phyloP scores from a whole-genome alignment of 768 basidiomycete genomes.

The Stropharia rugosoannulata region DNA sequence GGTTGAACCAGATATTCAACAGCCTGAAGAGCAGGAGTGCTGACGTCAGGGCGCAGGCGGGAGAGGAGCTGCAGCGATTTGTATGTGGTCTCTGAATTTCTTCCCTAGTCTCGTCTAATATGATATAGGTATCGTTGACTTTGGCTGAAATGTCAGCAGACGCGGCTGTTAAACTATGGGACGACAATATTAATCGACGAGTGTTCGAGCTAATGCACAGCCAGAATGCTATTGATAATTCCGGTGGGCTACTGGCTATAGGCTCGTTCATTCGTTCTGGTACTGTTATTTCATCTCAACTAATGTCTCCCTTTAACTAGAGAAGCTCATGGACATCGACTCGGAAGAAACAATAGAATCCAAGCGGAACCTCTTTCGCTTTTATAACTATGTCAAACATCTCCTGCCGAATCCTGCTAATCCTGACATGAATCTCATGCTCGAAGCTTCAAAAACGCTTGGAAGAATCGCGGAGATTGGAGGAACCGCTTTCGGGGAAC shows the following conservation, averaged over 20 bases:
- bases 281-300: background rate
- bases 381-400: slow-evolving; percentile 92
- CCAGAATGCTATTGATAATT: slow-evolving; percentile 72
- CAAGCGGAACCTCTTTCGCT: slow-evolving; percentile 77
- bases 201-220: slow-evolving; percentile 86
- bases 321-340: slow-evolving; percentile 74
- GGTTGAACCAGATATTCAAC: slow-evolving; percentile 65
- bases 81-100: slow-evolving; percentile 36
- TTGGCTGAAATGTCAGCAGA: slow-evolving; percentile 83
- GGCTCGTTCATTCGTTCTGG: slow-evolving; percentile 43
- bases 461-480: slow-evolving; percentile 86
- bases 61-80: slow-evolving; percentile 72
- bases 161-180: slow-evolving; percentile 80
- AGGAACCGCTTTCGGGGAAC: slow-evolving; percentile 80
- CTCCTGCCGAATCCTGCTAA: slow-evolving; percentile 90
- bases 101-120: slow-evolving; percentile 12
- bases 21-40: slow-evolving; percentile 62
- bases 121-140: slow-evolving; percentile 61
- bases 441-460: slow-evolving; percentile 89
- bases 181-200: slow-evolving; percentile 76
- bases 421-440: slow-evolving; percentile 91
- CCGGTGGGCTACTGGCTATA: slow-evolving; percentile 87
- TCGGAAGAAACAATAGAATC: slow-evolving; percentile 82
- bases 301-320: slow-evolving; percentile 29
- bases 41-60: slow-evolving; percentile 67